Base-by-base conservation (phyloP, 306 rosid genomes). In the Cucurbita pepo region DNA sequence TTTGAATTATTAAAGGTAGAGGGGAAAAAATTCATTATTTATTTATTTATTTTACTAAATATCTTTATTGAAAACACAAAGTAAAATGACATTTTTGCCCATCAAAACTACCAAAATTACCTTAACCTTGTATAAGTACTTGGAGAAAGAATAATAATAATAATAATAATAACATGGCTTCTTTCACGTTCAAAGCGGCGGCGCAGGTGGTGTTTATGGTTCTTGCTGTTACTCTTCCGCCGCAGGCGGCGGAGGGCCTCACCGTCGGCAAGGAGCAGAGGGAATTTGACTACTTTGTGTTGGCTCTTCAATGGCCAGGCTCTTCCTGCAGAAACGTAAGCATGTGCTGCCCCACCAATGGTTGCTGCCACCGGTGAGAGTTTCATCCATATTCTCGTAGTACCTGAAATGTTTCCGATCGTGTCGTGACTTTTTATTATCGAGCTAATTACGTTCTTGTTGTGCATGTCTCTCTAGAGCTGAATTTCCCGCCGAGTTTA, bases 281-380 rank as follows among this genome's bases (percentile, higher is more conserved):
- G 37, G 75, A 72, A 48, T 72, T 55, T 55, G 75, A 72, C 10
- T 72, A 72, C 75, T 72, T 72, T 56, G 34, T 55, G 9, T 18
- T 72, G 75, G 48, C 75, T 37, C 62, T 72, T 9, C 64, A 54
- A 72, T 72, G 75, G 75, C 75, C 75, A 10, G 37, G 18, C 18
- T 18, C 64, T 12, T 9, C 12, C 9, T 72, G 75, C 62, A 54
- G 6, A 36, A 43, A 38, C 40, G 1, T 10, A 0, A 10, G 6
- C 34, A 0, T 1, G 1, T 54, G 75, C 7, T 72, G 75, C 34
- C 3, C 52, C 10, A 4, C 15, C 52, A 72, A 72, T 10, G 75
- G 37, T 13, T 72, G 75, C 47, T 72, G 53, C 75, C 75, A 52
- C 3, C 34, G 75, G 75, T 51, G 9, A 22, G 74, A n/a, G 12